Base-by-base conservation (phyloP, 805 yeast species). In the Saccharomycopsis vini region DNA sequence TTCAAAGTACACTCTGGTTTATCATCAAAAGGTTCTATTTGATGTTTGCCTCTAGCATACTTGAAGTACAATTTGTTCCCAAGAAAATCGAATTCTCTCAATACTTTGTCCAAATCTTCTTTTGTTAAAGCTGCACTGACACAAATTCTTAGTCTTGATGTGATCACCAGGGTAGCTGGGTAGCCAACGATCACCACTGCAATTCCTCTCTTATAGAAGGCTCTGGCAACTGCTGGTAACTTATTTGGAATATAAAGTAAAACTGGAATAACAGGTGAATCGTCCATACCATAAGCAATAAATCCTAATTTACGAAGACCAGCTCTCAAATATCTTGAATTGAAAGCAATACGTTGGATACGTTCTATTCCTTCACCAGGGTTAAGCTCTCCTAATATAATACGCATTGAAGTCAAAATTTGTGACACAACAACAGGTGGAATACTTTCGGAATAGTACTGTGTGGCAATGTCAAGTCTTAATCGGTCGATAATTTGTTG, bases 111-210 rank as follows among this genome's bases (percentile, higher is more conserved):
- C 55, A 92, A 74, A 62, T 92, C 99, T 55, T 84, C 90, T 64
- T 92, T 92, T 26, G 95, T 92, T 55, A 94, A 72, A 1, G 97
- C 83, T 0, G 97, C 69, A 43, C 95, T 82, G 54, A 92, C 81
- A 70, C 99, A 92, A 56, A 92, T 77, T 62, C 99, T 77, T 22
- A 87, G 88, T 65, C 98, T 78, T 4, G 95, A 83, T 30, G 88
- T 77, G 35, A 86, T 79, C 52, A 92, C 71, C 29, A 95, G 95
- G 0, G 97, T 90, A 1, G 98, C 98, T 9, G 99, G 99, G 60
- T 92, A 92, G 30, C 97, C 96, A 36, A 90, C 97, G 51, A 90
- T 81, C 29, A 92, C 99, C 39, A 90, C 89, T 3, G 98, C 98
- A 49, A 92, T 80, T 42, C 83, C 83, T 62, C 77, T 69, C 51